Conservation (phyloP, 192 early-diverging fungal species). For the Cladochytrium replicatum region DNA sequence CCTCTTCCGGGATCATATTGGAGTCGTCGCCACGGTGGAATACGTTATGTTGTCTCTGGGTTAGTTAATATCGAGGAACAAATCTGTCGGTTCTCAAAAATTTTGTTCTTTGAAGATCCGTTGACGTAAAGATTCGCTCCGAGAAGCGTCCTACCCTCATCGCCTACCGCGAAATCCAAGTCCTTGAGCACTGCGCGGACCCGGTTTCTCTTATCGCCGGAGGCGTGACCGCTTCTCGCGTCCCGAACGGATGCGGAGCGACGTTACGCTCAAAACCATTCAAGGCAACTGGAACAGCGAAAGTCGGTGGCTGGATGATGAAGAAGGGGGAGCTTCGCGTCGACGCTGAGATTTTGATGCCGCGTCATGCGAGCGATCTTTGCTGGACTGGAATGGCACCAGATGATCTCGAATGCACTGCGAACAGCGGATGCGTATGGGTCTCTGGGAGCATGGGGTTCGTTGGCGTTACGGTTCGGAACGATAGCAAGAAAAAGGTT, state of each 20-base stretch:
- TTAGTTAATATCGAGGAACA: constrained; percentile 5
- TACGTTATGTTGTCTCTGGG: constrained; percentile 36
- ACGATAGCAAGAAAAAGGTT: constrained; percentile 5
- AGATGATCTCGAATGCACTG: too few species aligned
- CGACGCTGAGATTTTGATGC: not conserved
- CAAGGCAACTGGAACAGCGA: too few species aligned
- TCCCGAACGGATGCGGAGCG: not conserved
- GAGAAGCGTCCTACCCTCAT: constrained; percentile 5
- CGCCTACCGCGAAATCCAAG: constrained; percentile 13
- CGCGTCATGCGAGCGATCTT: not conserved
- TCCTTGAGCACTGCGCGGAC: constrained; percentile 21
- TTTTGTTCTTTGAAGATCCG: not conserved
- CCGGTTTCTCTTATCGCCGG: constrained; percentile 3
- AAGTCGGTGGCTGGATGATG: too few species aligned
- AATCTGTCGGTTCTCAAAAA: constrained; percentile 2
- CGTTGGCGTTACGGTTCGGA: not conserved
- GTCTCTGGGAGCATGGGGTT: constrained; percentile 1
- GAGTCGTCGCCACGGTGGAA: constrained; percentile 24
- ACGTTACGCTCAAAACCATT: not conserved
- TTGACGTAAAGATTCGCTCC: constrained; percentile 20
- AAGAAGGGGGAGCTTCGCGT: too few species aligned
- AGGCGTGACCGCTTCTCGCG: too few species aligned
- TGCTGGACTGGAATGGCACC: too few species aligned
- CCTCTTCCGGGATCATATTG: constrained; percentile 33
- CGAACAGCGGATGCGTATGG: not conserved